Conservation (phyloP, 176 grass and related monocot genomes). For the Saccharum officinarum region DNA sequence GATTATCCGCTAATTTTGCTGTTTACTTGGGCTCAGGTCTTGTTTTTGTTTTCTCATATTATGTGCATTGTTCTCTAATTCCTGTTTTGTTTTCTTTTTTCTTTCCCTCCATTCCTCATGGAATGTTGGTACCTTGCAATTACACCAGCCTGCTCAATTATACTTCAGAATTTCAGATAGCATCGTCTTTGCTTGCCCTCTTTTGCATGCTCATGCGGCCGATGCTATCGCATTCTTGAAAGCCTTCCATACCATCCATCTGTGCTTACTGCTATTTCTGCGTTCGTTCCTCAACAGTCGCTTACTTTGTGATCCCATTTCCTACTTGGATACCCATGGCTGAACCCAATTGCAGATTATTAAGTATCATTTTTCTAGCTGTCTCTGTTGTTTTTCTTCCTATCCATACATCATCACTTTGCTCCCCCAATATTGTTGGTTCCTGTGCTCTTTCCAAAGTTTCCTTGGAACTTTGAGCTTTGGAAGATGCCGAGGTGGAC, state of each 20-base stretch:
- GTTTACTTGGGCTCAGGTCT: neutral
- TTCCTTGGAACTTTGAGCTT: slow-evolving; percentile 60
- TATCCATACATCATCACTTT: slow-evolving; percentile 56
- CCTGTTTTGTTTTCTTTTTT: slow-evolving; percentile 4
- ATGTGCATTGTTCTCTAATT: slow-evolving; percentile 30
- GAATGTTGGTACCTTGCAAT: slow-evolving; percentile 35
- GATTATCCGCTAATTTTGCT: neutral
- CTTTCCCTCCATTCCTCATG: slow-evolving; percentile 31
- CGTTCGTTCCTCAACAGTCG: slow-evolving; percentile 9
- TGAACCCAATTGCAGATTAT: slow-evolving; percentile 37
- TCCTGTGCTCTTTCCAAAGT: slow-evolving; percentile 65
- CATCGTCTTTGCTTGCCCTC: slow-evolving; percentile 30
- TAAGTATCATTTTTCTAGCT: slow-evolving; percentile 43
- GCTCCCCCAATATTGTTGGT: slow-evolving; percentile 52
- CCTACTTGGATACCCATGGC: slow-evolving; percentile 49
- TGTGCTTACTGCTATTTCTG: slow-evolving; percentile 14
- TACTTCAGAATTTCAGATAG: slow-evolving; percentile 44
- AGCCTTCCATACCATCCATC: slow-evolving; percentile 1
- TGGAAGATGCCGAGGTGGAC: slow-evolving; percentile 66
- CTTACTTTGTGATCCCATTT: slow-evolving; percentile 15
- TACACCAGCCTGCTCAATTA: slow-evolving; percentile 31
- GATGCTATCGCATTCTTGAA: slow-evolving; percentile 25
- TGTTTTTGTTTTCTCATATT: neutral
- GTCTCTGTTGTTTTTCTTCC: slow-evolving; percentile 61
- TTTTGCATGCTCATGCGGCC: slow-evolving; percentile 17